Percentiles rank a stretch among this genome's conserved stretches.
These are phyloP conservation scores for Setaria viridis DNA, from an alignment of 202 grass and related monocot genomes.

Conservation along the genomic window DNA sequence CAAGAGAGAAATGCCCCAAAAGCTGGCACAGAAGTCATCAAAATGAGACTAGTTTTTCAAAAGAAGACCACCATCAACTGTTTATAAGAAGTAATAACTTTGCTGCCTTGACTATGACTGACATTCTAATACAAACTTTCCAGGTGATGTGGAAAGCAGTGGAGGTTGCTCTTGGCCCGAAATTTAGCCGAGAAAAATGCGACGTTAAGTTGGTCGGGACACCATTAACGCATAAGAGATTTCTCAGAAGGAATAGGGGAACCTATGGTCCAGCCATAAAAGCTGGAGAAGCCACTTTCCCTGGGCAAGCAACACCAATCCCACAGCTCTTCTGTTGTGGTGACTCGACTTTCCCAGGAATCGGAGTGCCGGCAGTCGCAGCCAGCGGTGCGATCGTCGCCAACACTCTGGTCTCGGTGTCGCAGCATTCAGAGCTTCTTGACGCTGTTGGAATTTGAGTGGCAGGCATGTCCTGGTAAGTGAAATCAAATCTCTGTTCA, in stretches of 20 bases:
- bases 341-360: slow-evolving; percentile 94
- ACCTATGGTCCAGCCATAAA: slow-evolving; percentile 97
- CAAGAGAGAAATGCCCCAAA: slow-evolving; percentile 28
- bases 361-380: slow-evolving; percentile 91
- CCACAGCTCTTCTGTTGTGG: slow-evolving; percentile 95
- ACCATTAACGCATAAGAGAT: slow-evolving; percentile 82
- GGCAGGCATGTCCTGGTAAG: slow-evolving; percentile 22
- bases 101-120: slow-evolving; percentile 14
- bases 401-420: slow-evolving; percentile 79
- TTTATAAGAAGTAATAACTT: neutral
- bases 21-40: slow-evolving; percentile 32
- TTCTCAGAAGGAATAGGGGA: slow-evolving; percentile 85
- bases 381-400: slow-evolving; percentile 93
- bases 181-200: slow-evolving; percentile 81
- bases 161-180: slow-evolving; percentile 77
- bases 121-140: slow-evolving; percentile 37
- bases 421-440: slow-evolving; percentile 92
- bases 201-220: slow-evolving; percentile 88
- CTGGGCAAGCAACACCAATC: slow-evolving; percentile 84
- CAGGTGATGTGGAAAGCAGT: slow-evolving; percentile 98
- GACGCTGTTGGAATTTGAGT: slow-evolving; percentile 87
- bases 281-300: slow-evolving; percentile 90
- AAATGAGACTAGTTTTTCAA: slow-evolving; percentile 16
- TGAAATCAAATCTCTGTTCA: neutral
- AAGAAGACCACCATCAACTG: slow-evolving; percentile 23